phyloP scores from a whole-genome alignment of 306 rosid species.

The Gastrolobium villosum region DNA sequence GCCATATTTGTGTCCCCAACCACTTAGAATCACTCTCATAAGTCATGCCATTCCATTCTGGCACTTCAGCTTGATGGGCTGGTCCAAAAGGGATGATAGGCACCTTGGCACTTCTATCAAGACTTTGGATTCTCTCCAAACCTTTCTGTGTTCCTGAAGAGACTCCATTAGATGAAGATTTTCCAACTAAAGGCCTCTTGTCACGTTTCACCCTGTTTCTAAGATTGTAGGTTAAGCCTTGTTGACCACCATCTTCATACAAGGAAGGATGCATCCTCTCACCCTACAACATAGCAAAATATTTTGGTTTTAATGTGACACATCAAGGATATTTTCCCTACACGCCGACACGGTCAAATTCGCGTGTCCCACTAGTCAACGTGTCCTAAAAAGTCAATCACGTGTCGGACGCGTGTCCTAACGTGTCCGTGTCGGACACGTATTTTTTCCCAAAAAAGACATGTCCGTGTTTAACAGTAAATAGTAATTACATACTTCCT shows the following conservation, averaged over 20 bases:
- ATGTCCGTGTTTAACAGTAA: too few relatives aligned
- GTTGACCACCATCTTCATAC: constrained; percentile 69
- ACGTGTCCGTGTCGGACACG: too few relatives aligned
- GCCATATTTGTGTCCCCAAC: constrained; percentile 87
- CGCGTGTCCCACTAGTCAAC: too few relatives aligned
- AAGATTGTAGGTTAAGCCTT: constrained; percentile 70
- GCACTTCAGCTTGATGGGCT: constrained; percentile 71
- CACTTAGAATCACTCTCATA: constrained; percentile 77
- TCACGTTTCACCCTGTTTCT: constrained; percentile 69
- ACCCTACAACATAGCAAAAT: constrained; percentile 57
- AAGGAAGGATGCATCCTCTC: constrained; percentile 84
- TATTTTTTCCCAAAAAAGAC: too few relatives aligned
- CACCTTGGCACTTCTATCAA: constrained; percentile 48
- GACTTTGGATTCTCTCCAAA: constrained; percentile 39
- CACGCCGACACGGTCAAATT: too few relatives aligned
- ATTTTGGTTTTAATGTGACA: constrained; percentile 35
- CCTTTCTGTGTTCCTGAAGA: constrained; percentile 47
- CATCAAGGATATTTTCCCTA: constrained; percentile 1
- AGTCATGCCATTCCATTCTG: constrained; percentile 68
- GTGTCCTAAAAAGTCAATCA: too few relatives aligned
- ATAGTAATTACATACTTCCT: constrained; percentile 13
- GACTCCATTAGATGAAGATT: constrained; percentile 42
- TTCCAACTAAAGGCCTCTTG: constrained; percentile 54
- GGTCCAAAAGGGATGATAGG: constrained; percentile 64
- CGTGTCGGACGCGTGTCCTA: too few relatives aligned